phyloP scores from a whole-genome alignment of 495 filamentous ascomycete genomes.

The Penicillium alfredii region DNA sequence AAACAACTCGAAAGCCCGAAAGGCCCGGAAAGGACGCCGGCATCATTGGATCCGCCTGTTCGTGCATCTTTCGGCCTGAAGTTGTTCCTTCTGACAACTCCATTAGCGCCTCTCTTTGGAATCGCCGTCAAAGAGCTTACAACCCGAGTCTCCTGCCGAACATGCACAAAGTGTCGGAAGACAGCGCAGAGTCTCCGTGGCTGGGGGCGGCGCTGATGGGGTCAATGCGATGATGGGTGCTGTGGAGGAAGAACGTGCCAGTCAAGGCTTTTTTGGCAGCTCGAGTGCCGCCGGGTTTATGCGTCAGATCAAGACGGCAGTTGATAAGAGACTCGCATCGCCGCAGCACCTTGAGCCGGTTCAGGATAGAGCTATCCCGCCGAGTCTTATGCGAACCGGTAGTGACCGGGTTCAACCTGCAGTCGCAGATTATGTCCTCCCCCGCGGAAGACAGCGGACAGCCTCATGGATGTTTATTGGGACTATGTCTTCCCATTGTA shows the following conservation, averaged over 20 bases:
- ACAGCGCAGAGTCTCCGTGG: background rate
- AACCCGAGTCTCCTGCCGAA: constrained; percentile 1
- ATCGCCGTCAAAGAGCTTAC: background rate
- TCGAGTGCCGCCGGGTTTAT: constrained; percentile 36
- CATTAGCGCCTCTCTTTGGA: background rate
- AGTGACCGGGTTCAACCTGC: constrained; percentile 7
- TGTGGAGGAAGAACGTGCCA: constrained; percentile 29
- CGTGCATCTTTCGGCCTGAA: background rate
- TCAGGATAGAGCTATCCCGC: constrained; percentile 7
- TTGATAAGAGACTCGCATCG: constrained; percentile 26
- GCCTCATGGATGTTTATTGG: constrained; percentile 38
- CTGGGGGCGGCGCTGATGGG: constrained; percentile 10
- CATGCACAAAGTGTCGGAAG: background rate
- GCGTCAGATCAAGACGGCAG: constrained; percentile 33
- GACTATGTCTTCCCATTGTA: constrained; percentile 36
- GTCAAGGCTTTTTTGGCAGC: constrained; percentile 34
- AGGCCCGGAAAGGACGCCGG: background rate
- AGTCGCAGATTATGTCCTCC: constrained; percentile 32
- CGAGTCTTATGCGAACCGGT: constrained; percentile 12
- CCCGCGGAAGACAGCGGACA: constrained; percentile 34
- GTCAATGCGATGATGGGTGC: constrained; percentile 39
- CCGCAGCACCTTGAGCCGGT: constrained; percentile 14
- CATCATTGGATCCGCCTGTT: constrained; percentile 13
- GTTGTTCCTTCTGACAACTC: background rate
- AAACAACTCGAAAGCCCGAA: constrained; percentile 24